Evolutionary conservation across 1,284 basidiomycete species (phyloP), one percentile per base, ranked within the genome.

Genomic region (Volvariella surrecta): DNA sequence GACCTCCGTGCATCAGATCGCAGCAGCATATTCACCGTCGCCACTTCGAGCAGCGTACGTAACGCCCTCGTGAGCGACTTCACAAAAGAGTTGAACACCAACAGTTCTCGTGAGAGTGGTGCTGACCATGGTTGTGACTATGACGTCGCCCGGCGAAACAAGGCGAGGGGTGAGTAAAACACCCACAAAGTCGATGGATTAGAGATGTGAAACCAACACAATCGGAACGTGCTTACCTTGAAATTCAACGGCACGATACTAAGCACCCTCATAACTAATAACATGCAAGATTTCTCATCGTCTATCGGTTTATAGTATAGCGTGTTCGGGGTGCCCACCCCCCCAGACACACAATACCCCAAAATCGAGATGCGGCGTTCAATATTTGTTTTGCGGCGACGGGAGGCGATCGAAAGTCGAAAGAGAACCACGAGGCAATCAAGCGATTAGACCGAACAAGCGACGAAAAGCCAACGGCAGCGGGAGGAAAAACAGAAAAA

Each of bases 71-170:
- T 86, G 48, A 98, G 74, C 30, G 89, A 84, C 47, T 89, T 83
- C 53, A 95, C 81, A 61, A 99, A 99, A 38, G 92, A 93, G 70
- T 98, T 99, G 79, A 99, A 99, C 42, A 96, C 93, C 40, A 99
- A 73, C 50, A 99, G 69, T 64, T 99, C 96, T 44, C 95, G 82
- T 52, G 93, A 97, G 44, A 99, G 68, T 37, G 95, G 95, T 19
- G 95, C 95, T 21, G 84, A 86, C 93, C 93, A 97, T 54, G 87
- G 79, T 59, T 85, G 82, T 18, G 82, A 51, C 88, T 90, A 46
- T 13, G 8, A 16, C 30, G 30, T 15, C 30, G 39, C 47, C 43
- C 44, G 38, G 11, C n/a, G 31, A 43, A 35, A 37, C 39, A 17
- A 43, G 37, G 37, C 28, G 32, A 21, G 28, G 35, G 45, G 47